A percentile compares a stretch with the other conserved stretches of the same genome.
These are phyloP conservation scores for Plasmodium sp. DNA, from an alignment of 169 alveolate species.

Conservation along the genomic window DNA sequence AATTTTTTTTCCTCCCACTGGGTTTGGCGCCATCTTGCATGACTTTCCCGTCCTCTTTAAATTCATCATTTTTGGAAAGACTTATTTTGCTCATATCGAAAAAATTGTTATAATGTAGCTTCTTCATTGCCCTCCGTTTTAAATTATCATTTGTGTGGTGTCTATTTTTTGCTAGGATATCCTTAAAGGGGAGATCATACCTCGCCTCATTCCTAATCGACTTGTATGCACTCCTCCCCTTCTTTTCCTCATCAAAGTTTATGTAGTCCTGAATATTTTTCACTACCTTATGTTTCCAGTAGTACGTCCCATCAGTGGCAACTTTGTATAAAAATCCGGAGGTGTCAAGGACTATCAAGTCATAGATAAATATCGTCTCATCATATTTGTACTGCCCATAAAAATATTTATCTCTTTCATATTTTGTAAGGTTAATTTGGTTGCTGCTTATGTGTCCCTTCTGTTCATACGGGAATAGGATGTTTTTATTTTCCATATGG, in stretches of 20 bases:
- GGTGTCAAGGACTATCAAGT: conserved; percentile 40
- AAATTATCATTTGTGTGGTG: conserved; percentile 2
- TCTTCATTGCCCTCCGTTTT: conserved; percentile 51
- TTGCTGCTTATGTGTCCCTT: background rate
- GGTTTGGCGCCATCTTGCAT: background rate
- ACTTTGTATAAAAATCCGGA: conserved; percentile 72
- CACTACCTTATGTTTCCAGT: conserved; percentile 67
- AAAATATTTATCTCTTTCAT: conserved; percentile 23
- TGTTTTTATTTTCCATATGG: conserved; percentile 29
- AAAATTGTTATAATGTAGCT: background rate
- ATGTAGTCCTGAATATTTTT: conserved; percentile 11
- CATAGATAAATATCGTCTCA: conserved; percentile 20
- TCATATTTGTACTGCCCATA: conserved; percentile 64
- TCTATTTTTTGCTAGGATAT: conserved; percentile 10
- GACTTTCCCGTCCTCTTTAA: background rate
- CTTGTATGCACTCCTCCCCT: background rate
- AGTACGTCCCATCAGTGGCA: conserved; percentile 66
- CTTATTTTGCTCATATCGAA: background rate
- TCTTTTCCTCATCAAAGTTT: conserved; percentile 10
- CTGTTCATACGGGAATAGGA: conserved; percentile 36
- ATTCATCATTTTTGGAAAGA: background rate
- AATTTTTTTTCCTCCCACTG: background rate
- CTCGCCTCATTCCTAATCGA: conserved; percentile 1
- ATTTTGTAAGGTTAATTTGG: conserved; percentile 23
- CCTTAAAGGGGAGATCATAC: background rate